These are phyloP conservation scores for Saccharum officinarum DNA, from an alignment of 176 grass and related monocot genomes.

Conservation along the genomic window DNA sequence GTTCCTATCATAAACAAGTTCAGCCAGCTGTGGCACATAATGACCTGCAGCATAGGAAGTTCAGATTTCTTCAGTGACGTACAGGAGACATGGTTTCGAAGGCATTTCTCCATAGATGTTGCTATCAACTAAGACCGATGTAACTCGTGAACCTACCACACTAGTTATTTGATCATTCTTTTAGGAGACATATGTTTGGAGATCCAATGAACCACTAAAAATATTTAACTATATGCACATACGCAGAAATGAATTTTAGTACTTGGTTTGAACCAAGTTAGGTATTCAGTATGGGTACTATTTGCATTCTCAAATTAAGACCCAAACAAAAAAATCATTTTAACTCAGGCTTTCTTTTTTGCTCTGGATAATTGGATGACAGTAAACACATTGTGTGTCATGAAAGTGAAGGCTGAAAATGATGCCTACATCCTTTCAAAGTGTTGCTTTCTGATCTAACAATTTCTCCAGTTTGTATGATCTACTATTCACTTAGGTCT, in stretches of 20 bases:
- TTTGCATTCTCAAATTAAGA: background rate
- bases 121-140: background rate
- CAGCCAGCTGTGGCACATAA: slow-evolving; percentile 87
- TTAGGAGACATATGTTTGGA: background rate
- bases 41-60: slow-evolving; percentile 57
- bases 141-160: background rate
- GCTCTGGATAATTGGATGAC: background rate
- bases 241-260: background rate
- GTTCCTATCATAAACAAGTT: slow-evolving; percentile 65
- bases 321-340: background rate
- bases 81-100: background rate
- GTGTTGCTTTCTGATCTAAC: background rate
- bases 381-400: background rate
- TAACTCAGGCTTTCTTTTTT: background rate
- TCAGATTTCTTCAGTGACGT: slow-evolving; percentile 8
- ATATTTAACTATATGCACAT: background rate
- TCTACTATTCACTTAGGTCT: background rate
- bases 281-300: background rate
- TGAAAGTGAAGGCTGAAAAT: slow-evolving; percentile 2
- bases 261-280: background rate
- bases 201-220: background rate
- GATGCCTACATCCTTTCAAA: background rate
- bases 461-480: background rate
- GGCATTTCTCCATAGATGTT: slow-evolving; percentile 9
- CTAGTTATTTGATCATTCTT: background rate